Evolutionary conservation across 169 alveolate genomes (phyloP).

Genomic region (Amoebophrya sp.): DNA sequence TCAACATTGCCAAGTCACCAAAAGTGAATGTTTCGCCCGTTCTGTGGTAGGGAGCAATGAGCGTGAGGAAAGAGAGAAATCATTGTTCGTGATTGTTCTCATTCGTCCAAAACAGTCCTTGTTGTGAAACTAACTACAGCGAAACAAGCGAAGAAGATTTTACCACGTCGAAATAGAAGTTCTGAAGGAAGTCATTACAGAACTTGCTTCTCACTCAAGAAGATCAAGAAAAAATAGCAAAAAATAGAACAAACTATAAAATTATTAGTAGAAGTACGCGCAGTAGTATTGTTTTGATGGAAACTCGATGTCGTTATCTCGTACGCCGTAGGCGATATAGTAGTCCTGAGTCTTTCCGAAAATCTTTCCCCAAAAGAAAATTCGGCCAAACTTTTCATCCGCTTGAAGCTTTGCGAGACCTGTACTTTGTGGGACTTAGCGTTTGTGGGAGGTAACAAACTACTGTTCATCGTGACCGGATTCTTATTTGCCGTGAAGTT

Average conservation of each 20-base stretch:
- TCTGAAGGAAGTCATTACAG: too few relatives aligned
- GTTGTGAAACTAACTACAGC: too few relatives aligned
- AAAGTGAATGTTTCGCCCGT: background rate
- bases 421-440: too few relatives aligned
- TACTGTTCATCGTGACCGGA: too few relatives aligned
- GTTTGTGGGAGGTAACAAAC: background rate
- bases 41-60: background rate
- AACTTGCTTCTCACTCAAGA: too few relatives aligned
- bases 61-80: background rate
- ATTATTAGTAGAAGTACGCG: background rate
- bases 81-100: too few relatives aligned
- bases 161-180: too few relatives aligned
- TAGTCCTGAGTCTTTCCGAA: background rate
- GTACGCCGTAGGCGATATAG: background rate
- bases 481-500: background rate
- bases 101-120: too few relatives aligned
- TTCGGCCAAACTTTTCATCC: background rate
- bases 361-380: background rate
- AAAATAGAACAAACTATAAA: too few relatives aligned
- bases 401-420: background rate
- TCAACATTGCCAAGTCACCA: background rate
- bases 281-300: background rate
- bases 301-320: background rate
- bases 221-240: too few relatives aligned
- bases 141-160: too few relatives aligned